Conservation (phyloP, 148 eudicot species). For the Persicaria maculosa region DNA sequence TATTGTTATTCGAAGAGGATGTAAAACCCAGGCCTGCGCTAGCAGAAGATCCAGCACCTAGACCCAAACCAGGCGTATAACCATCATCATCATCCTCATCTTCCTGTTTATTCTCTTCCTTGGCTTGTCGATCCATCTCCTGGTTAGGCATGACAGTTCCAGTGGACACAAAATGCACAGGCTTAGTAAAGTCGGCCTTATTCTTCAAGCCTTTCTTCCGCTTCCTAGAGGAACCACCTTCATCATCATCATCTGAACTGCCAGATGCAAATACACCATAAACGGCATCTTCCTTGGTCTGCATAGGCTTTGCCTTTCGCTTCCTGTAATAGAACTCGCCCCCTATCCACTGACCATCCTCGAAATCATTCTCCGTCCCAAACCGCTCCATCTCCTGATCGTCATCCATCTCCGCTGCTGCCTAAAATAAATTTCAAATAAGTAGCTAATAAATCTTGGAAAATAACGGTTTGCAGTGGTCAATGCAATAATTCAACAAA, state of each 20-base stretch:
- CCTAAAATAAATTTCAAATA: not conserved
- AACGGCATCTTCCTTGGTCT: slow-evolving; percentile 62
- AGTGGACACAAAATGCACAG: slow-evolving; percentile 64
- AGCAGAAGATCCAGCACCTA: slow-evolving; percentile 26
- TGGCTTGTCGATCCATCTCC: slow-evolving; percentile 44
- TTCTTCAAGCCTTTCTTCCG: slow-evolving; percentile 42
- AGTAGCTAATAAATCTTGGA: not conserved
- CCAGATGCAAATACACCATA: slow-evolving; percentile 71
- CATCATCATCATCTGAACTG: slow-evolving; percentile 40
- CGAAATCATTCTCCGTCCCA: slow-evolving; percentile 72
- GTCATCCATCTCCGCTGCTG: slow-evolving; percentile 52
- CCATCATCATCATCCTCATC: slow-evolving; percentile 18
- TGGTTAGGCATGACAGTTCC: slow-evolving; percentile 48
- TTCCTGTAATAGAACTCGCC: slow-evolving; percentile 63
- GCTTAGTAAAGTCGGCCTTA: slow-evolving; percentile 64
- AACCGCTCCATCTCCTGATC: slow-evolving; percentile 76
- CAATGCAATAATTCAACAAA: too few relatives aligned
- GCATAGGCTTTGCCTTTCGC: slow-evolving; percentile 57
- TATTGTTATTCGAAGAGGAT: slow-evolving; percentile 11
- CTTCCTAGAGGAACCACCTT: slow-evolving; percentile 35
- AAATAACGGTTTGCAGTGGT: not conserved
- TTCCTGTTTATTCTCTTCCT: slow-evolving; percentile 26
- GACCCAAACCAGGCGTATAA: slow-evolving; percentile 34
- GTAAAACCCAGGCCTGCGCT: slow-evolving; percentile 43
- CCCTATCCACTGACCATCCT: slow-evolving; percentile 62